Percentiles rank a stretch among this genome's conserved stretches.
phyloP scores from a whole-genome alignment of 1,284 basidiomycete genomes.

The Spongiforma sp. region DNA sequence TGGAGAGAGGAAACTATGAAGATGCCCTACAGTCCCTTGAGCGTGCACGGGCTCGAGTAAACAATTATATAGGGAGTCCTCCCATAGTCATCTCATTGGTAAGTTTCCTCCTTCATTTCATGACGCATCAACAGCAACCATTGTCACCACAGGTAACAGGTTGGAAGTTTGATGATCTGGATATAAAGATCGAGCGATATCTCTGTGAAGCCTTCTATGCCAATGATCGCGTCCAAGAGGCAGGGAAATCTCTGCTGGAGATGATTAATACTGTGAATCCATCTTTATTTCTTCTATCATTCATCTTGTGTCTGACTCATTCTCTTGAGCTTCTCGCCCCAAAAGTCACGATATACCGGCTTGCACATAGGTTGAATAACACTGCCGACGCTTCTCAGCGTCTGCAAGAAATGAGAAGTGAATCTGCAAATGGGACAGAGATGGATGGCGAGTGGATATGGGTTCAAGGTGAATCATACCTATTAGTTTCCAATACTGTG shows the following conservation, averaged over 20 bases:
- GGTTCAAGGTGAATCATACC: background rate
- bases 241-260: background rate
- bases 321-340: background rate
- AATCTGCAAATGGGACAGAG: background rate
- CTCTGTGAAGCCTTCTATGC: conserved; percentile 5
- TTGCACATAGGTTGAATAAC: conserved; percentile 5
- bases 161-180: conserved; percentile 6
- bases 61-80: no score
- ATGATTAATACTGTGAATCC: background rate
- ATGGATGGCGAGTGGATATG: conserved; percentile 1
- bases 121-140: background rate
- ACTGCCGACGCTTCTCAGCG: conserved; percentile 2
- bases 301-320: background rate
- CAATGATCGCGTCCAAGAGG: background rate
- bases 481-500: background rate
- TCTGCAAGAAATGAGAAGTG: background rate
- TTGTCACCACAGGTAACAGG: background rate
- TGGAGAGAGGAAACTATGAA: background rate
- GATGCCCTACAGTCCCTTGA: background rate
- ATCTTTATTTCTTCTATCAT: background rate
- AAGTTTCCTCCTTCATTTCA: background rate
- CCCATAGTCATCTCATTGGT: background rate
- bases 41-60: background rate
- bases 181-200: background rate
- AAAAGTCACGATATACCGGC: conserved; percentile 1